Percentiles rank a stretch among this genome's conserved stretches.
Evolutionary conservation across 2,329 filamentous ascomycete genomes (phyloP).

Genomic region (Coccinonectria pachysandricola): DNA sequence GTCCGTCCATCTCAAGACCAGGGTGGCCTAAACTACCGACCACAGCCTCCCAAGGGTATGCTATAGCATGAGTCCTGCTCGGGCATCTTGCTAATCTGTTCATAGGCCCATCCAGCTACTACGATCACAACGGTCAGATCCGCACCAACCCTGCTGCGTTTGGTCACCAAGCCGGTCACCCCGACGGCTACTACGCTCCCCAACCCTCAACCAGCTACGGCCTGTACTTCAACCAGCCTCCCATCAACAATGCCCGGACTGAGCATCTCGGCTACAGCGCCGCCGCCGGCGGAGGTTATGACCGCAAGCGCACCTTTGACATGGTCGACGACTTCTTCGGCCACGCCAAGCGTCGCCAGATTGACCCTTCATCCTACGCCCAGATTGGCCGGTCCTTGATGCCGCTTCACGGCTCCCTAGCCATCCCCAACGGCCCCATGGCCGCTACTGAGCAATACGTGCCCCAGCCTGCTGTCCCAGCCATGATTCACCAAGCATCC

Average conservation of each 20-base stretch:
- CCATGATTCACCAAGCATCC: constrained; percentile 43
- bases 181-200: constrained; percentile 46
- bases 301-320: constrained; percentile 76
- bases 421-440: constrained; percentile 44
- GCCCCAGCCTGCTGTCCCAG: constrained; percentile 28
- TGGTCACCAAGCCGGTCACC: constrained; percentile 44
- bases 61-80: constrained; percentile 16
- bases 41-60: constrained; percentile 43
- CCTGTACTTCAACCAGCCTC: constrained; percentile 67
- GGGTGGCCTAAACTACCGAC: constrained; percentile 44
- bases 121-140: constrained; percentile 56
- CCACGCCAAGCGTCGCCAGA: constrained; percentile 80
- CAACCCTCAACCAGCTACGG: constrained; percentile 51
- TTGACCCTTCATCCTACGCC: constrained; percentile 81
- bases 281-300: constrained; percentile 46
- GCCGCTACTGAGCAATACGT: constrained; percentile 44
- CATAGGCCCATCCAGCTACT: constrained; percentile 47
- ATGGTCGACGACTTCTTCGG: constrained; percentile 91
- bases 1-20: constrained; percentile 43
- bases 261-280: constrained; percentile 56
- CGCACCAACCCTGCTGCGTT: constrained; percentile 45
- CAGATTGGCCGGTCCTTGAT: constrained; percentile 85
- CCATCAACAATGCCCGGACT: constrained; percentile 40
- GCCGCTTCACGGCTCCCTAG: constrained; percentile 64
- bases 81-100: constrained; percentile 36